phyloP scores from a whole-genome alignment of 768 basidiomycete species.

The Amanita fuliginea region DNA sequence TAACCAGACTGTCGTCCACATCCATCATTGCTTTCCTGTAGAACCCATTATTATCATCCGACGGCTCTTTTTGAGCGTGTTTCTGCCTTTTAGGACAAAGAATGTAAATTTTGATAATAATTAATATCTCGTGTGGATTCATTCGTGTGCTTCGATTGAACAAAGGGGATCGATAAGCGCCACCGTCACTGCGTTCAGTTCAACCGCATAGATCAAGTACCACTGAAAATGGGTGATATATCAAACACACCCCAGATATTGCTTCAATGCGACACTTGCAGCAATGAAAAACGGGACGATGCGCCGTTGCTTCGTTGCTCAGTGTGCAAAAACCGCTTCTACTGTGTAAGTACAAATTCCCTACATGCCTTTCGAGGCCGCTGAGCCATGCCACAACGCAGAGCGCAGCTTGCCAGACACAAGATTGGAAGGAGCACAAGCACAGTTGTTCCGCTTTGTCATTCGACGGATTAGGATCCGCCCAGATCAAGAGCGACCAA shows the following conservation, averaged over 20 bases:
- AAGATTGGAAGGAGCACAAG: constrained; percentile 7
- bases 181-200: not conserved
- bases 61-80: not conserved
- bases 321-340: constrained; percentile 5
- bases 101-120: not conserved
- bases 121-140: not conserved
- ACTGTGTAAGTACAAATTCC: not conserved
- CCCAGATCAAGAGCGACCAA: not conserved
- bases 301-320: constrained; percentile 4
- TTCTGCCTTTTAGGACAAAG: not conserved
- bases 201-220: not conserved
- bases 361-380: not conserved
- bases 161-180: not conserved
- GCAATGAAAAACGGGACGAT: constrained; percentile 1
- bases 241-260: not conserved
- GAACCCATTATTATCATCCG: not conserved
- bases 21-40: constrained; percentile 1
- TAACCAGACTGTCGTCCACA: not conserved
- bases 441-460: constrained; percentile 1
- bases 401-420: constrained; percentile 1
- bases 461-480: not conserved
- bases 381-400: not conserved
- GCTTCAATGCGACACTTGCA: not conserved
- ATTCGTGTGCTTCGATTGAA: not conserved
- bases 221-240: not conserved